phyloP scores from a whole-genome alignment of 2,329 filamentous ascomycete species.

The Nemania bipapillata region DNA sequence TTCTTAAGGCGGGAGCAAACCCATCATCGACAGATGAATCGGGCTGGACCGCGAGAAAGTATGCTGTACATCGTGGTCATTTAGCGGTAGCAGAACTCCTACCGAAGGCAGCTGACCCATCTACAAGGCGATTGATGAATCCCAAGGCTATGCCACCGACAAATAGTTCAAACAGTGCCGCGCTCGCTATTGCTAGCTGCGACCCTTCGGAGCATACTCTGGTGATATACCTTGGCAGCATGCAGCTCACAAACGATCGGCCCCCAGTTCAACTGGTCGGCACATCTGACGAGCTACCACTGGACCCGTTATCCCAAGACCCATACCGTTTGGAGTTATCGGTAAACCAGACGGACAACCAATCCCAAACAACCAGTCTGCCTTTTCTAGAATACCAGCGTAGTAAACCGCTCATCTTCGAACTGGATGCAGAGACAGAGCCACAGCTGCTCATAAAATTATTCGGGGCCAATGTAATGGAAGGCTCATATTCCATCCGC shows the following conservation, averaged over 20 bases:
- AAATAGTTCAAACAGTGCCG: neutral
- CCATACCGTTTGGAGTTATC: slow-evolving; percentile 8
- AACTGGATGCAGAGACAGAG: slow-evolving; percentile 2
- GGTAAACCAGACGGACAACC: neutral
- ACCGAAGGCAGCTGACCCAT: neutral
- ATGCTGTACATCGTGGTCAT: slow-evolving; percentile 19
- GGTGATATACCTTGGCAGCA: slow-evolving; percentile 14
- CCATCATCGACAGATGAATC: slow-evolving; percentile 7
- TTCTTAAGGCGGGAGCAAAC: slow-evolving; percentile 8
- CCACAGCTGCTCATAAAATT: slow-evolving; percentile 9
- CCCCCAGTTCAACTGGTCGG: neutral
- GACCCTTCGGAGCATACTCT: neutral
- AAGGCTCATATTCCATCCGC: neutral
- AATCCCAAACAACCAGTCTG: slow-evolving; percentile 2
- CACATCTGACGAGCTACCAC: neutral
- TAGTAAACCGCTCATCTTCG: slow-evolving; percentile 10
- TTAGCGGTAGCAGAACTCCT: slow-evolving; percentile 7
- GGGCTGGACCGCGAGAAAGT: slow-evolving; percentile 16
- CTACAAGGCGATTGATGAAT: neutral
- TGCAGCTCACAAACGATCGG: slow-evolving; percentile 9
- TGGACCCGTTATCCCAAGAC: neutral
- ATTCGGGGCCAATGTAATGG: neutral
- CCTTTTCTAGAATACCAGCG: slow-evolving; percentile 9
- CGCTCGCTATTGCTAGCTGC: neutral
- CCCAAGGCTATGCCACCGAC: neutral